Percentiles rank a stretch among this genome's conserved stretches.
phyloP scores from a whole-genome alignment of 257 asterid species.

The Scutellaria minor region DNA sequence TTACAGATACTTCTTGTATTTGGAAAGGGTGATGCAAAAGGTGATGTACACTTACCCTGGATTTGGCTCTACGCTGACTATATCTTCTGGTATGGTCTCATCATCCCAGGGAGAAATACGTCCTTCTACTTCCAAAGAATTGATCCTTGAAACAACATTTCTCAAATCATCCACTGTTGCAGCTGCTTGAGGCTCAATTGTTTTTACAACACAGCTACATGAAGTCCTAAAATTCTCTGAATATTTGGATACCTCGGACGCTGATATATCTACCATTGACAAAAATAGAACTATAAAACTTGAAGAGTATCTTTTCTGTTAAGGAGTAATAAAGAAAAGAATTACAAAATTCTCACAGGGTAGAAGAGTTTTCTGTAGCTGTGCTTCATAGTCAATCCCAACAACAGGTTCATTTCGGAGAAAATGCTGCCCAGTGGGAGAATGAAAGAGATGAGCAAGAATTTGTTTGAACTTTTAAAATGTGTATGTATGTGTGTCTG shows the following conservation, averaged over 20 bases:
- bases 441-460: conserved; percentile 35
- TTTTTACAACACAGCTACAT: conserved; percentile 79
- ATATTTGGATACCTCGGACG: conserved; percentile 82
- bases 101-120: conserved; percentile 82
- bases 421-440: conserved; percentile 69
- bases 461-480: conserved; percentile 28
- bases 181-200: conserved; percentile 86
- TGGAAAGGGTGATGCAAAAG: conserved; percentile 9
- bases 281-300: conserved; percentile 24
- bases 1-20: conserved; percentile 17
- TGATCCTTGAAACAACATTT: conserved; percentile 65
- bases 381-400: conserved; percentile 92
- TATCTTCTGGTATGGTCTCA: conserved; percentile 87
- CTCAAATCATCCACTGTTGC: conserved; percentile 72
- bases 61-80: conserved; percentile 66
- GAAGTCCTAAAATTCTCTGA: conserved; percentile 75
- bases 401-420: conserved; percentile 91
- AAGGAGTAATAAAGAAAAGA: conserved; percentile 20
- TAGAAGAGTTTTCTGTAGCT: conserved; percentile 85
- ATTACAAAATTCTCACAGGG: conserved; percentile 64
- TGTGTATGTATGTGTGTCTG: background rate
- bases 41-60: conserved; percentile 70
- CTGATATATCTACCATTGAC: conserved; percentile 63
- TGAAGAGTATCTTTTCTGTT: conserved; percentile 14
- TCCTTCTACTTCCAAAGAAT: conserved; percentile 65